Evolutionary conservation across 495 filamentous ascomycete genomes (phyloP).

Genomic region (Halenospora varia): DNA sequence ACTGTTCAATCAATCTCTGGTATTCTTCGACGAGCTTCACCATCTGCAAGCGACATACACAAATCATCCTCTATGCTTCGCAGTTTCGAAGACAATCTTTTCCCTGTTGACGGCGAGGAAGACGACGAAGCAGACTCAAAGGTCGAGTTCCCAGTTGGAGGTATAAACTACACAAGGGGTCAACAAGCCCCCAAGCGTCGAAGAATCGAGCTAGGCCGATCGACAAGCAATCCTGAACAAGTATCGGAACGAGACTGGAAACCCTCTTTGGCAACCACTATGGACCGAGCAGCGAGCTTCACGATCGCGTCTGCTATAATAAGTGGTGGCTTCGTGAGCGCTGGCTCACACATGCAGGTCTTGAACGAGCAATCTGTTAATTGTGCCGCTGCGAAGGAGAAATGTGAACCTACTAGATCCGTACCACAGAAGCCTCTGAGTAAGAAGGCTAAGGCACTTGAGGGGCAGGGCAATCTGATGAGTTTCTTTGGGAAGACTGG

Average conservation of each 20-base stretch:
- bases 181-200: constrained; percentile 29
- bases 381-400: background rate
- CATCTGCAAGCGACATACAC: constrained; percentile 44
- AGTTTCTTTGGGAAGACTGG: constrained; percentile 36
- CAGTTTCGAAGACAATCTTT: constrained; percentile 58
- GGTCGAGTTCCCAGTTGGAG: constrained; percentile 18
- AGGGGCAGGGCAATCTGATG: constrained; percentile 43
- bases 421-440: constrained; percentile 9
- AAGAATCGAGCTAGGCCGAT: constrained; percentile 27
- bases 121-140: constrained; percentile 29
- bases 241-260: constrained; percentile 15
- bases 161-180: constrained; percentile 32
- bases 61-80: constrained; percentile 35
- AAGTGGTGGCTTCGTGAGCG: constrained; percentile 24
- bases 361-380: constrained; percentile 21
- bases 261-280: constrained; percentile 24
- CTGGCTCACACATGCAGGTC: constrained; percentile 23
- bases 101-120: constrained; percentile 52
- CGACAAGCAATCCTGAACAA: constrained; percentile 25
- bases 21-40: constrained; percentile 57
- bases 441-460: constrained; percentile 26
- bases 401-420: constrained; percentile 13
- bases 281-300: constrained; percentile 20
- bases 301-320: constrained; percentile 18
- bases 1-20: constrained; percentile 56